Percentiles rank a stretch among this genome's conserved stretches.
phyloP scores from a whole-genome alignment of 176 grass and related monocot species.

The Aegilops longissima region DNA sequence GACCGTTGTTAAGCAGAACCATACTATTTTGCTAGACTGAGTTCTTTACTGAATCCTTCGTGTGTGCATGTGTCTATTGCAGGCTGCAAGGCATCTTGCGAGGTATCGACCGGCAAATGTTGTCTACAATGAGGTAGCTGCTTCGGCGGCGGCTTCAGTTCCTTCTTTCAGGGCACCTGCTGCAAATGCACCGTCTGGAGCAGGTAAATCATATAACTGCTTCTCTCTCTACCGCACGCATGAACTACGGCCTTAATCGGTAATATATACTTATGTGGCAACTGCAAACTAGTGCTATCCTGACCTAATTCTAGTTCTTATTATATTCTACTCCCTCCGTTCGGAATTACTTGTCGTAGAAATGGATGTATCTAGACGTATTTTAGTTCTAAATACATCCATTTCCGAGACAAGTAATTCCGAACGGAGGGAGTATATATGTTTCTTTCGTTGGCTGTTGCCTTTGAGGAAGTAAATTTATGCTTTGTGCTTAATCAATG shows the following conservation, averaged over 20 bases:
- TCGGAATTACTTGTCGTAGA: no score
- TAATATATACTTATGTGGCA: neutral
- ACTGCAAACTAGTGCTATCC: neutral
- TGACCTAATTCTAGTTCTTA: neutral
- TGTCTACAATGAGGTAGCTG: neutral
- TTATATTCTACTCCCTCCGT: neutral
- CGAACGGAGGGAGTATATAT: neutral
- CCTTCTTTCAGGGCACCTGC: slow-evolving; percentile 9
- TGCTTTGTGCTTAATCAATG: neutral
- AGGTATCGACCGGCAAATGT: neutral
- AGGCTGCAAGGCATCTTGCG: slow-evolving; percentile 4
- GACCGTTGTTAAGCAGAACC: neutral
- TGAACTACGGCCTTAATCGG: neutral
- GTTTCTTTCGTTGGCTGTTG: neutral
- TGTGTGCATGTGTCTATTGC: neutral
- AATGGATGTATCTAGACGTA: no score
- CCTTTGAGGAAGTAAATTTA: neutral
- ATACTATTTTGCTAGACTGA: neutral
- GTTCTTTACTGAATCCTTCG: neutral
- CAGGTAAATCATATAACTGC: neutral
- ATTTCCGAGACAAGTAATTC: no score
- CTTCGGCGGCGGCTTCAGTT: neutral
- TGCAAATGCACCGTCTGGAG: neutral
- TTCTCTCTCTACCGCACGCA: neutral
- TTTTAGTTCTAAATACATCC: no score